A percentile compares a stretch with the other conserved stretches of the same genome.
phyloP scores from a whole-genome alignment of 2,329 filamentous ascomycete genomes.

The Alternaria sp. region DNA sequence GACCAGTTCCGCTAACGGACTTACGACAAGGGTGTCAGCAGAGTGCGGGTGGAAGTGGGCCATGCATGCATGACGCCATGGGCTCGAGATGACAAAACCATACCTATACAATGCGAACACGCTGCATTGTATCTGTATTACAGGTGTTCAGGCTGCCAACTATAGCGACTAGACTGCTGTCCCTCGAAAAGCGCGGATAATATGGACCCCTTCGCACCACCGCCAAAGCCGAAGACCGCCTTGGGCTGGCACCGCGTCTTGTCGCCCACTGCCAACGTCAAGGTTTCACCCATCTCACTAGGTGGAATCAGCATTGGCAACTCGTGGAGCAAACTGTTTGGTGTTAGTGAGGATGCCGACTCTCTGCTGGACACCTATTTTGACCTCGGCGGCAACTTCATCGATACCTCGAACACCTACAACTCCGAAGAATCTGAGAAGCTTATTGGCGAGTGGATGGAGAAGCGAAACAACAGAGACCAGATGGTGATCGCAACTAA shows the following conservation, averaged over 20 bases:
- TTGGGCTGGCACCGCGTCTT: background rate
- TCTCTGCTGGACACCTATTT: constrained; percentile 73
- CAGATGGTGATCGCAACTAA: background rate
- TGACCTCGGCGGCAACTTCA: constrained; percentile 74
- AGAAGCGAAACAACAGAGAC: background rate
- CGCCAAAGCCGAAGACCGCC: background rate
- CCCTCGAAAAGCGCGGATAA: background rate
- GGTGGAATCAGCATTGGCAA: constrained; percentile 70
- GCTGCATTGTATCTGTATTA: background rate
- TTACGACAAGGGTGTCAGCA: background rate
- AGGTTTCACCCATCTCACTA: background rate
- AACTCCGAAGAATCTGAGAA: background rate
- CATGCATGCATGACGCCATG: background rate
- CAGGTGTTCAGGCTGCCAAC: background rate
- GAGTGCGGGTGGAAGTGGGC: background rate
- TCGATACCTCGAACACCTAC: background rate
- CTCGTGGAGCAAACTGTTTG: constrained; percentile 67
- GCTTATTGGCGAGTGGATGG: background rate
- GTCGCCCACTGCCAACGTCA: background rate
- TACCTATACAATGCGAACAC: background rate
- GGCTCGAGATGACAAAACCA: background rate
- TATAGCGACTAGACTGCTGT: background rate
- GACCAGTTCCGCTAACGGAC: background rate
- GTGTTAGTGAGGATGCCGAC: constrained; percentile 67
- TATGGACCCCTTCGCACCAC: background rate